Conservation (phyloP, 192 early-diverging fungal genomes). For the Umbelopsis vinacea region DNA sequence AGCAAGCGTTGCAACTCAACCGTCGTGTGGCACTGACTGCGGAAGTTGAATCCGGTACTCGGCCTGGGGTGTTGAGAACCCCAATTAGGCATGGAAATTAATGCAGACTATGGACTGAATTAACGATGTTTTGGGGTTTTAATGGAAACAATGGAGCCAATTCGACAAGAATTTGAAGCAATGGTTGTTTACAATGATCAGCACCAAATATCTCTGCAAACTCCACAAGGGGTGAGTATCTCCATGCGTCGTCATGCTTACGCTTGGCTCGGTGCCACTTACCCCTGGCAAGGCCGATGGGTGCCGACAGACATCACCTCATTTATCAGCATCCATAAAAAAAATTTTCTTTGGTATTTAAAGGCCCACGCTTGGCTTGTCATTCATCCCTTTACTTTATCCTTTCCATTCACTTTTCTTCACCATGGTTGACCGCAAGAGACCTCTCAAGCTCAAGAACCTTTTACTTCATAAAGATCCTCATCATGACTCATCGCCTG, state of each 20-base stretch:
- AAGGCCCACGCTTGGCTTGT: neutral
- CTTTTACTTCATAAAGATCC: conserved; percentile 2
- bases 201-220: neutral
- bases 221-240: neutral
- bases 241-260: conserved; percentile 1
- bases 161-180: too few relatives aligned
- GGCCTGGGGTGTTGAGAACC: too few relatives aligned
- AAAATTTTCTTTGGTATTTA: conserved; percentile 13
- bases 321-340: conserved; percentile 1
- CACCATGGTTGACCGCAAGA: conserved; percentile 18
- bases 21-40: too few relatives aligned
- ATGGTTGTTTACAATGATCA: too few relatives aligned
- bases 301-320: neutral
- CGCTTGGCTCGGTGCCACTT: conserved; percentile 6
- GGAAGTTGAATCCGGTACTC: too few relatives aligned
- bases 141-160: too few relatives aligned
- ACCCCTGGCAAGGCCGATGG: neutral
- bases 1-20: too few relatives aligned
- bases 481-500: neutral
- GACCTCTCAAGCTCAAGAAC: conserved; percentile 12
- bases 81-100: too few relatives aligned
- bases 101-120: too few relatives aligned
- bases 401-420: neutral
- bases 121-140: too few relatives aligned
- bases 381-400: neutral